These are phyloP conservation scores for Emergomyces orientalis DNA, from an alignment of 2,329 filamentous ascomycete species.

Conservation along the genomic window DNA sequence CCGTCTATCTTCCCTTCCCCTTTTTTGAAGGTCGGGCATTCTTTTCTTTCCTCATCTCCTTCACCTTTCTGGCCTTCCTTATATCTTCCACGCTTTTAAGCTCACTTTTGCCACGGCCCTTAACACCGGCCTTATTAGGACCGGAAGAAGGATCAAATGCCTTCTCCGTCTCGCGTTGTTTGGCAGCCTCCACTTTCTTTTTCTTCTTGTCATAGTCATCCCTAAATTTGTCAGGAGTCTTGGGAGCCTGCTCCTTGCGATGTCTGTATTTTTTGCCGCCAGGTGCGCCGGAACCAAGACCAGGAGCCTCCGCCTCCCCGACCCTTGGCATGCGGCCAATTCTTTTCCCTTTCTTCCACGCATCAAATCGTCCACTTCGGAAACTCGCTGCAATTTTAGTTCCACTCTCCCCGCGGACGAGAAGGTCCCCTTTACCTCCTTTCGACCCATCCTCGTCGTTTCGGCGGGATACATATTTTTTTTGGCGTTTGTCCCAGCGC, in stretches of 20 bases:
- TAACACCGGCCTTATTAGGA: slow-evolving; percentile 51
- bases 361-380: slow-evolving; percentile 85
- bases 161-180: slow-evolving; percentile 50
- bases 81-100: slow-evolving; percentile 77
- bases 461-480: slow-evolving; percentile 82
- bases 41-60: slow-evolving; percentile 72
- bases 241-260: slow-evolving; percentile 77
- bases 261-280: slow-evolving; percentile 64
- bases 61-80: slow-evolving; percentile 65
- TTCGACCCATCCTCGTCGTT: slow-evolving; percentile 93
- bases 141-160: slow-evolving; percentile 10
- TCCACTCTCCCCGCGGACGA: slow-evolving; percentile 82
- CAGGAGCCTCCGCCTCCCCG: slow-evolving; percentile 62
- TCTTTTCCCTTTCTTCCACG: slow-evolving; percentile 80
- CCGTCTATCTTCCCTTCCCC: slow-evolving; percentile 14
- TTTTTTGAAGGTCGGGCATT: slow-evolving; percentile 72
- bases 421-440: slow-evolving; percentile 52
- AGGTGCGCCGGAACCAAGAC: slow-evolving; percentile 24
- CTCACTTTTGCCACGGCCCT: slow-evolving; percentile 65
- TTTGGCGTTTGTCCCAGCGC: slow-evolving; percentile 95
- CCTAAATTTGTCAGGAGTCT: slow-evolving; percentile 83
- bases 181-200: slow-evolving; percentile 79
- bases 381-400: slow-evolving; percentile 94
- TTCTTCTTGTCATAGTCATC: slow-evolving; percentile 86
- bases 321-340: slow-evolving; percentile 68